phyloP scores from a whole-genome alignment of 2,329 filamentous ascomycete genomes.

The Westerdykella sp. region DNA sequence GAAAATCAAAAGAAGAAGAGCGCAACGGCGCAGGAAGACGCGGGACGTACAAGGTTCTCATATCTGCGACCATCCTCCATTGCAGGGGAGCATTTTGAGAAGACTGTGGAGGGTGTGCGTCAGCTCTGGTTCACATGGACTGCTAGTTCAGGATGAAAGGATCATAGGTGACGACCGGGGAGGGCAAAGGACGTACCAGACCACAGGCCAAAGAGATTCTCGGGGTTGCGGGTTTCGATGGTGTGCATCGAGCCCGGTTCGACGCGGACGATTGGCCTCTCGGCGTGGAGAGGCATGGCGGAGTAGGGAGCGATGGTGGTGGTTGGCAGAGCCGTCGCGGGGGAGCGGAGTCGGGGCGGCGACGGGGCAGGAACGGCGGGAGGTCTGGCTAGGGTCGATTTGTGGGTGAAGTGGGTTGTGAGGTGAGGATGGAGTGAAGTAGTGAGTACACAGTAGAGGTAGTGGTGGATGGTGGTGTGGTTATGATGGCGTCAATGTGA shows the following conservation, averaged over 20 bases:
- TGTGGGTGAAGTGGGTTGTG: background rate
- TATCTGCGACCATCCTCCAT: slow-evolving; percentile 87
- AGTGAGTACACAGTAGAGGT: slow-evolving; percentile 2
- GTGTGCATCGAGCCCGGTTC: slow-evolving; percentile 89
- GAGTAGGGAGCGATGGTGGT: slow-evolving; percentile 66
- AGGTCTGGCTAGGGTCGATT: background rate
- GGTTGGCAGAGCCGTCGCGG: slow-evolving; percentile 6
- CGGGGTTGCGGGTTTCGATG: slow-evolving; percentile 85
- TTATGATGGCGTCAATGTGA: no score
- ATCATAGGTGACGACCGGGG: slow-evolving; percentile 3
- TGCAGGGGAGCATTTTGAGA: slow-evolving; percentile 88
- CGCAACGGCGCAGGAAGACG: background rate
- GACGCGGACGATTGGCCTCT: slow-evolving; percentile 82
- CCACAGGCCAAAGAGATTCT: slow-evolving; percentile 96
- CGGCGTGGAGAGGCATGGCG: slow-evolving; percentile 75
- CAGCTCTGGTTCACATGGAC: slow-evolving; percentile 12
- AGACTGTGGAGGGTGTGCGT: slow-evolving; percentile 53
- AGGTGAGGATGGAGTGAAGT: slow-evolving; percentile 4
- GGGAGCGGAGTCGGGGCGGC: slow-evolving; percentile 13
- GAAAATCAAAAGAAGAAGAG: background rate
- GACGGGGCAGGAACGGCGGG: slow-evolving; percentile 3
- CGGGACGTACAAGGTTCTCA: slow-evolving; percentile 62
- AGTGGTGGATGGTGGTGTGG: slow-evolving; percentile 4
- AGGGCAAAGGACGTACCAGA: slow-evolving; percentile 60
- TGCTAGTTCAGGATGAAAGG: background rate